Percentiles rank a stretch among this genome's conserved stretches.
These are phyloP conservation scores for Nadsonia starkeyi-henricii DNA, from an alignment of 1,139 yeast genomes.

Conservation along the genomic window DNA sequence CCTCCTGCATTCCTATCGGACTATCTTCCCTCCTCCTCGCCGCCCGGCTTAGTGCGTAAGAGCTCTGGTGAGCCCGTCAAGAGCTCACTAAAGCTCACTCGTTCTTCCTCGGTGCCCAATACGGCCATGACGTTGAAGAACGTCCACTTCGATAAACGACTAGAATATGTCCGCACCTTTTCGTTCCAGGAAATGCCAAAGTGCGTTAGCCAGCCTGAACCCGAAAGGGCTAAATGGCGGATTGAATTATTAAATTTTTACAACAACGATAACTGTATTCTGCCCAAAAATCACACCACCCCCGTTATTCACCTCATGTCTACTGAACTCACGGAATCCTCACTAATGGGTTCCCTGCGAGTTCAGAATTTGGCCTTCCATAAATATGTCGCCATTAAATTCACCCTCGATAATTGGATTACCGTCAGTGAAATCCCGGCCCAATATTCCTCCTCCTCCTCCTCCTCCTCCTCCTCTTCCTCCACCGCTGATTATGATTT, in stretches of 20 bases:
- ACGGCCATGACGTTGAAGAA: slow-evolving; percentile 42
- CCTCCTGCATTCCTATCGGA: slow-evolving; percentile 2
- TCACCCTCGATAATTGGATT: slow-evolving; percentile 60
- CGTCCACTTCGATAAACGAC: slow-evolving; percentile 40
- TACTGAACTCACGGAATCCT: slow-evolving; percentile 56
- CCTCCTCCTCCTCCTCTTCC: slow-evolving; percentile 33
- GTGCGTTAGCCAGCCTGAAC: too few species aligned
- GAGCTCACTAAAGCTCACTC: slow-evolving; percentile 42
- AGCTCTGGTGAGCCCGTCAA: slow-evolving; percentile 74
- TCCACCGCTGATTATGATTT: slow-evolving; percentile 34
- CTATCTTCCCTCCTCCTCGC: slow-evolving; percentile 6
- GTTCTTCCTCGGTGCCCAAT: slow-evolving; percentile 33
- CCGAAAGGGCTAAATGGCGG: too few species aligned
- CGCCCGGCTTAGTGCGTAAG: slow-evolving; percentile 29
- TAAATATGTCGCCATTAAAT: slow-evolving; percentile 48
- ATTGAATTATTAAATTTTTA: too few species aligned
- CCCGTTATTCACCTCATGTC: slow-evolving; percentile 53
- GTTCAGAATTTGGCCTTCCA: slow-evolving; percentile 56
- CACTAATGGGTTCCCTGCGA: slow-evolving; percentile 57
- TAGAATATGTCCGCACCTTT: slow-evolving; percentile 42
- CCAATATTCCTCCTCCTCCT: slow-evolving; percentile 45
- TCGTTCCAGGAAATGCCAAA: too few species aligned
- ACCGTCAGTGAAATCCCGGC: slow-evolving; percentile 62
- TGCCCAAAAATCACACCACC: slow-evolving; percentile 49
- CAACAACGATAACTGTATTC: too few species aligned